Base-by-base conservation (phyloP, 768 basidiomycete genomes). In the Xerocomus potaroensis region DNA sequence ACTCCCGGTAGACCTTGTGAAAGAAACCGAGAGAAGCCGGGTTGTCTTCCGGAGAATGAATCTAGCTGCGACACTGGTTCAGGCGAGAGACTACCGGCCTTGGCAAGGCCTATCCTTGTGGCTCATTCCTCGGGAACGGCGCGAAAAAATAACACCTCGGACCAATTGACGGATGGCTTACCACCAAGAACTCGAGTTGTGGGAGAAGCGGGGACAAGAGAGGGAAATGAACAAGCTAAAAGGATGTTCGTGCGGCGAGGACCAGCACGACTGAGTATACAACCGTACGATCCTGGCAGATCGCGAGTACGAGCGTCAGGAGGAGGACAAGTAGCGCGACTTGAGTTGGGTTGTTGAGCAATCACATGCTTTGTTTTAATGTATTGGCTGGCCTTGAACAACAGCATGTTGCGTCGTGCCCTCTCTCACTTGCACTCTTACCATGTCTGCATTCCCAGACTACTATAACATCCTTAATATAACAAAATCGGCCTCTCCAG, bases 401-500 rank as follows among this genome's bases (percentile, higher is more conserved):
- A n/a, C 40, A 50, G 50, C 59, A 50, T 53, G 52, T 22, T 39
- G 37, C 44, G 18, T 14, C 46, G 26, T 30, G 37, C 41, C 11
- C 36, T n/a, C 40, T 50, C 49, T 53, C 26, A 27, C 38, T 42
- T 36, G 32, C 41, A 52, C 52, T 26, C 24, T 64, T 55, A 69
- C 49, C 64, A 87, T 88, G 87, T 79, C 87, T 41, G 69, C 76
- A 24, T 84, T 91, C 58, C 88, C 88, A 11, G 85, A 90, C 62
- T 91, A 91, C 59, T 91, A 91, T 60, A 69, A 71, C 21, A 71
- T 91, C 18, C 72, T 91, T 40, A 55, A 57, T 48, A 55, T 88
- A 14, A 54, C 74, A 7, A 74, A 71, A 61, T 73, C 72, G 48
- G 84, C 86, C 10, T 79, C 80, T 1, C 66, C 75, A 16, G 86